Evolutionary conservation across 495 filamentous ascomycete species (phyloP), one percentile per base, ranked within the genome.

Genomic region (Podospora australis): DNA sequence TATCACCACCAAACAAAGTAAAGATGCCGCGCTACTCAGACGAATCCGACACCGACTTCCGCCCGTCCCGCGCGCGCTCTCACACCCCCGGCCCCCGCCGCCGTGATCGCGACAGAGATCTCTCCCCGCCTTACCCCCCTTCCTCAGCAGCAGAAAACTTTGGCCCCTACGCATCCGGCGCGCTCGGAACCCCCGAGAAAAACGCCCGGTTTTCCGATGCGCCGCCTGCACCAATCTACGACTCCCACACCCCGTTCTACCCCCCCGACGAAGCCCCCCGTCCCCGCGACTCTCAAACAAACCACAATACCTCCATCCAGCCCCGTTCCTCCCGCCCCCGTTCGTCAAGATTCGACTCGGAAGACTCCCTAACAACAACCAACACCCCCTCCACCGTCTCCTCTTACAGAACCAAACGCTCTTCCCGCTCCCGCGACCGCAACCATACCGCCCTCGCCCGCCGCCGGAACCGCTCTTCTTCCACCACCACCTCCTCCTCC

Each of bases 171-270:
- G 25, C 28, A 46, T 20, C 44, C 28, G 48, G 24, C 46, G 23
- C 29, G 17, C 45, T 46, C 36, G n/a, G n/a, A n/a, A n/a, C n/a
- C n/a, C n/a, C n/a, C n/a, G n/a, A n/a, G n/a, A n/a, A n/a, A n/a
- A n/a, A n/a, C n/a, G n/a, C n/a, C n/a, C n/a, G n/a, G n/a, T n/a
- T n/a, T n/a, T 13, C 23, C 20, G 21, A 47, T 23, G 28, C 8
- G 30, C 45, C 46, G 20, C 32, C 20, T 2, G 45, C 35, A 21
- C 20, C 52, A 13, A 8, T 55, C 22, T 48, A 38, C 39, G 48
- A 55, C 30, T 23, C 29, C 1, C 38, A 48, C 43, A 53, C 43
- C 28, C 43, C 50, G 9, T 50, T 53, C 36, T 57, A 57, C 49
- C 41, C 45, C 4, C 40, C 49, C 25, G 41, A 39, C 11, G n/a